These are phyloP conservation scores for Heliamphora pulchella DNA, from an alignment of 179 eudicot species.

Conservation along the genomic window DNA sequence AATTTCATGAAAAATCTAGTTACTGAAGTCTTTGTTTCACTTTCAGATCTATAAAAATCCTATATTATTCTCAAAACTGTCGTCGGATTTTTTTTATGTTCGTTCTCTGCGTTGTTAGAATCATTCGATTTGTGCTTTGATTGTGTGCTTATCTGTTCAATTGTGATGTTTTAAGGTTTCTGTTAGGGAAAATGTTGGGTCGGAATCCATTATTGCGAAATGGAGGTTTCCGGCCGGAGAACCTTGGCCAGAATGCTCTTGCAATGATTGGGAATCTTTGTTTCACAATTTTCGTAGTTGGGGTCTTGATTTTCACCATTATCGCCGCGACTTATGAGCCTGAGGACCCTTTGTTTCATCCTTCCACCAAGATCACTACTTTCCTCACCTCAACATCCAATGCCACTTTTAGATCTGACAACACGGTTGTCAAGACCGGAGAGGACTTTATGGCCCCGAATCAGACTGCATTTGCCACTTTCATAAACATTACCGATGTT, in stretches of 20 bases:
- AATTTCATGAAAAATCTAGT: neutral
- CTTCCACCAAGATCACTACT: conserved; percentile 65
- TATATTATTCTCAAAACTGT: neutral
- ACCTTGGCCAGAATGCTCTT: conserved; percentile 80
- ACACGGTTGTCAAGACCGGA: conserved; percentile 63
- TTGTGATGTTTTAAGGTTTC: neutral
- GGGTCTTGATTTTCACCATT: conserved; percentile 72
- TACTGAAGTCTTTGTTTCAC: too few relatives aligned
- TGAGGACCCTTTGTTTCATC: conserved; percentile 80
- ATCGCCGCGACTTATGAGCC: conserved; percentile 85
- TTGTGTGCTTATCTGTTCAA: conserved; percentile 1
- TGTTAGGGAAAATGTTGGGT: conserved; percentile 44
- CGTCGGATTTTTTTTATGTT: neutral
- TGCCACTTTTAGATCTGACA: conserved; percentile 69
- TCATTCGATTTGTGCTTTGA: conserved; percentile 7
- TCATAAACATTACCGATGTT: conserved; percentile 36
- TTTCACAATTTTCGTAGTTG: conserved; percentile 70
- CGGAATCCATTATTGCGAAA: conserved; percentile 44
- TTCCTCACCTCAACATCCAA: conserved; percentile 67
- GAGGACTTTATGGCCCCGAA: conserved; percentile 82
- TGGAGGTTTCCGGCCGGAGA: conserved; percentile 62
- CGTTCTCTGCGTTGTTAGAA: neutral
- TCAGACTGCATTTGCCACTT: conserved; percentile 57
- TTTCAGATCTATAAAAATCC: neutral
- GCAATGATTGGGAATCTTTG: conserved; percentile 67